Percentiles rank a stretch among this genome's conserved stretches.
phyloP scores from a whole-genome alignment of 2,329 filamentous ascomycete species.

The Fusarium veterinarium region DNA sequence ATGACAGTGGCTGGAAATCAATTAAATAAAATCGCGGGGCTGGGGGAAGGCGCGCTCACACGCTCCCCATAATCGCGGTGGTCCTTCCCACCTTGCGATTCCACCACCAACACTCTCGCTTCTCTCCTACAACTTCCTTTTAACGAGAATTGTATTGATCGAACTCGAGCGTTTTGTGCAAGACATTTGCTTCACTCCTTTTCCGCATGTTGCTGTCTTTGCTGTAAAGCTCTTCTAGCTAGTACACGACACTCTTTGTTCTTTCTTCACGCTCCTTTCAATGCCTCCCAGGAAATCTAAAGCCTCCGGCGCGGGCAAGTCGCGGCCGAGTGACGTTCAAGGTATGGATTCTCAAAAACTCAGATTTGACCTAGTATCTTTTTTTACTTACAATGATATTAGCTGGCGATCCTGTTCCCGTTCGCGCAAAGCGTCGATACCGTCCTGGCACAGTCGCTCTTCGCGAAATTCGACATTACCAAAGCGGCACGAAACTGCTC shows the following conservation, averaged over 20 bases:
- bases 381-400: slow-evolving; percentile 35
- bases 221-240: slow-evolving; percentile 12
- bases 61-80: slow-evolving; percentile 27
- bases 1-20: slow-evolving; percentile 34
- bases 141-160: slow-evolving; percentile 18
- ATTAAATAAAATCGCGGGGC: slow-evolving; percentile 47
- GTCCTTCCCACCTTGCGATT: slow-evolving; percentile 27
- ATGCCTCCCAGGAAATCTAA: slow-evolving; percentile 41
- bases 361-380: neutral
- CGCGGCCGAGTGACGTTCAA: slow-evolving; percentile 56
- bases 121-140: slow-evolving; percentile 10
- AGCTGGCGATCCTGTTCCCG: slow-evolving; percentile 81
- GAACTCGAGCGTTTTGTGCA: slow-evolving; percentile 16
- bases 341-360: slow-evolving; percentile 45
- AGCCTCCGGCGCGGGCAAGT: slow-evolving; percentile 37
- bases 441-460: slow-evolving; percentile 86
- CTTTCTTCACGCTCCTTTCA: slow-evolving; percentile 18
- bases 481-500: slow-evolving; percentile 88
- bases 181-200: neutral
- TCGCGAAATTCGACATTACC: slow-evolving; percentile 90
- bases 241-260: neutral
- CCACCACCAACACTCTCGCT: neutral
- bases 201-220: slow-evolving; percentile 8
- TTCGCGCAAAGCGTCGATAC: slow-evolving; percentile 72
- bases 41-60: slow-evolving; percentile 32